phyloP scores from a whole-genome alignment of 1,284 basidiomycete species.

The Puccinia horiana region DNA sequence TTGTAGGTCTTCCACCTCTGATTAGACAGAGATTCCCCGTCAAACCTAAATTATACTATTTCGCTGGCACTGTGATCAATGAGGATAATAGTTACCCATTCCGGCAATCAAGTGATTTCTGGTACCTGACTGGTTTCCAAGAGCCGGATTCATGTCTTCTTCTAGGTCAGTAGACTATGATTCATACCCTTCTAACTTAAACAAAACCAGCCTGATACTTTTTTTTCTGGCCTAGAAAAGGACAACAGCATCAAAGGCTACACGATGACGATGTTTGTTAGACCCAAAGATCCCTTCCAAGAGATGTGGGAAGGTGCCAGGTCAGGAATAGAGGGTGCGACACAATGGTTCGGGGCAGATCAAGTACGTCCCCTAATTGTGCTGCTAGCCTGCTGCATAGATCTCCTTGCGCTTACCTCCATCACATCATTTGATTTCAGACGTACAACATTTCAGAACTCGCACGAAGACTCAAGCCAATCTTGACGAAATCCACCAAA shows the following conservation, averaged over 20 bases:
- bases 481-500: conserved; percentile 26
- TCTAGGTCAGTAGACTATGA: conserved; percentile 18
- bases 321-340: conserved; percentile 55
- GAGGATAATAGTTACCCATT: conserved; percentile 27
- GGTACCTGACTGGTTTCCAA: conserved; percentile 43
- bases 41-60: not conserved
- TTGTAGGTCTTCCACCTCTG: not conserved
- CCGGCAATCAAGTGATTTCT: conserved; percentile 39
- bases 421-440: not conserved
- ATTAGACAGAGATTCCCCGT: not conserved
- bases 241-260: conserved; percentile 73
- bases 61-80: not conserved
- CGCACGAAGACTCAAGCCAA: conserved; percentile 17
- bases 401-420: not conserved
- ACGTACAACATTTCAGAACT: conserved; percentile 35
- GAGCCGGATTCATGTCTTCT: conserved; percentile 41
- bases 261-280: conserved; percentile 83
- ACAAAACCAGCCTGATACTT: not conserved
- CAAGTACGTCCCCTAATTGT: conserved; percentile 48
- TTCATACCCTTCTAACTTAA: not conserved
- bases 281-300: conserved; percentile 72
- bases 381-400: not conserved
- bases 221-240: conserved; percentile 63
- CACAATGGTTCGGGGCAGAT: conserved; percentile 57
- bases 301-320: conserved; percentile 92